phyloP scores from a whole-genome alignment of 75 land plant genomes.

The Cryptomeria japonica region DNA sequence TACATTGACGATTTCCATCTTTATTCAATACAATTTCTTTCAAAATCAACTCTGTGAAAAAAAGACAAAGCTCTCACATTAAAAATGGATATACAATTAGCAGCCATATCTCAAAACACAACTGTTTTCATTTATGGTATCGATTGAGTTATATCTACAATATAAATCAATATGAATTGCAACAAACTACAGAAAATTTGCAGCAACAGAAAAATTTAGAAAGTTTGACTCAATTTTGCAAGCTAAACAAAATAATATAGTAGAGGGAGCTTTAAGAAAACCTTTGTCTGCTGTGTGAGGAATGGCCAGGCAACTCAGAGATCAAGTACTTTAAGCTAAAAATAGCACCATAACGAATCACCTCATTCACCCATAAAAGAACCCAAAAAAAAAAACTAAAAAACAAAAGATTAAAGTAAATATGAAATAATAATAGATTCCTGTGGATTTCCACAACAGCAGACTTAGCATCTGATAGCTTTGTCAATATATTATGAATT shows the following conservation, averaged over 20 bases:
- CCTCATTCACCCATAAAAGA: neutral
- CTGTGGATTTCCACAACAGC: neutral
- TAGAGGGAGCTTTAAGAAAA: neutral
- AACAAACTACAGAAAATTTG: neutral
- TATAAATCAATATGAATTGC: neutral
- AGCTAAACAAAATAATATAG: neutral
- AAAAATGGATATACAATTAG: neutral
- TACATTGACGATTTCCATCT: constrained; percentile 75
- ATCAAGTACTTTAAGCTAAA: neutral
- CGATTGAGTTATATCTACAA: neutral
- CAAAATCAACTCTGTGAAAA: neutral
- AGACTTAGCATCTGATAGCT: neutral
- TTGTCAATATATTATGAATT: neutral
- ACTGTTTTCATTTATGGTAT: too few relatives aligned
- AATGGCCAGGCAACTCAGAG: neutral
- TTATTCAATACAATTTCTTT: neutral
- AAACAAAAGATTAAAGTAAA: neutral
- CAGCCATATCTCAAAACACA: too few relatives aligned
- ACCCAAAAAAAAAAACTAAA: neutral
- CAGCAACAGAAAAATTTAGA: neutral
- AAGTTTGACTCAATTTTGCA: neutral
- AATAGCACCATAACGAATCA: neutral
- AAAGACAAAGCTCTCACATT: neutral
- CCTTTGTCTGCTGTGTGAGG: neutral
- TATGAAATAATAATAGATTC: neutral